These are phyloP conservation scores for Novymonas esmeraldas DNA, from an alignment of 208 protist genomes.

Conservation along the genomic window DNA sequence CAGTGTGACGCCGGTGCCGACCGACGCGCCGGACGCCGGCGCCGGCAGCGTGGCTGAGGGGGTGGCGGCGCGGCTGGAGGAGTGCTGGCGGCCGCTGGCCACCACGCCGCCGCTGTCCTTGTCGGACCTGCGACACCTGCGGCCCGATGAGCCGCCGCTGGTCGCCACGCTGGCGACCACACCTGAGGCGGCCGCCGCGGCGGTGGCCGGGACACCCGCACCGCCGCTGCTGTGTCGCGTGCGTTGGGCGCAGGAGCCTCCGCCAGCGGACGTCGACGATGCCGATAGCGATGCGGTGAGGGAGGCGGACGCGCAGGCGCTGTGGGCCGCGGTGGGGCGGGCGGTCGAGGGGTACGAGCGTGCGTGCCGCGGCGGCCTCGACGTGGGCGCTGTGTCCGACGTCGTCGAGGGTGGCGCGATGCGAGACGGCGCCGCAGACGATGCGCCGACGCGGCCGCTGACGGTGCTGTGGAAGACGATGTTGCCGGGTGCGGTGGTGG, in stretches of 20 bases:
- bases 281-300: no score
- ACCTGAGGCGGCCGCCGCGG: neutral
- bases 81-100: slow-evolving; percentile 26
- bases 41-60: neutral
- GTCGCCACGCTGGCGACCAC: neutral
- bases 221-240: no score
- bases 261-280: no score
- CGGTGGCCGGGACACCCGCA: neutral
- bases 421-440: neutral
- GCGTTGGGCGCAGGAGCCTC: slow-evolving; percentile 22
- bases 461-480: slow-evolving; percentile 46
- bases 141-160: neutral
- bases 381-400: neutral
- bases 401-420: neutral
- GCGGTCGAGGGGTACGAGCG: slow-evolving; percentile 24
- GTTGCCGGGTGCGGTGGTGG: neutral
- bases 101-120: slow-evolving; percentile 17
- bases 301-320: no score
- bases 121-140: slow-evolving; percentile 4
- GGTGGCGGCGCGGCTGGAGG: slow-evolving; percentile 14
- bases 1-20: neutral
- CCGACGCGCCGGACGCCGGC: neutral
- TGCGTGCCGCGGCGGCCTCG: neutral
- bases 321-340: slow-evolving; percentile 10
- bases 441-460: slow-evolving; percentile 6